Base-by-base conservation (phyloP, 208 protist genomes). In the Trypanosoma vivax region DNA sequence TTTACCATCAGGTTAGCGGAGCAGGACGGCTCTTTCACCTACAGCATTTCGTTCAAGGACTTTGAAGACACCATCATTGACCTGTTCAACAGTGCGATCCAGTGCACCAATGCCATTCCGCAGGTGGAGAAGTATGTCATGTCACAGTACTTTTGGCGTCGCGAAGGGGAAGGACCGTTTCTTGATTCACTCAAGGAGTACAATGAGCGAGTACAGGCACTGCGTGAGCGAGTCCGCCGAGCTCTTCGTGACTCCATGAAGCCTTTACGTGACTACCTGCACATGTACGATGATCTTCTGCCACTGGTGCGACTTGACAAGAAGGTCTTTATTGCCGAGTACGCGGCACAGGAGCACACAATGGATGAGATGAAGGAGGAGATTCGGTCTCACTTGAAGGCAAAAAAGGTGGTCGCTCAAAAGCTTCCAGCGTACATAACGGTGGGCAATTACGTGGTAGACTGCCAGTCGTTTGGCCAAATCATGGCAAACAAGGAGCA, bases 391-490 rank as follows among this genome's bases (percentile, higher is more conserved):
- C 94, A 96, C 65, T 60, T 95, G 28, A 79, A 79, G 55, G 79
- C 85, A 40, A 95, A 95, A 68, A 82, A 87, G 42, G 69, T 75
- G 16, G 77, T 98, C 31, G 84, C 89, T 16, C 73, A 94, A 59
- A 76, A 75, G 29, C 92, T 97, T 52, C 94, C 94, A 21, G 70
- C 81, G 10, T 94, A 80, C 39, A 76, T 97, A 24, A 90, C 81
- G 1, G 88, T 97, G 2, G 96, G 96, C 39, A 92, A 97, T 72
- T 97, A 95, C 58, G 79, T 94, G n/a, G 90, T 98, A 7, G 79
- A 94, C 61, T 96, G 88, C 69, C 86, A 96, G 50, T 89, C 79
- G 7, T 93, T 98, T 72, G 83, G 92, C 50, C 87, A 87, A 33
- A 52, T 91, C 41, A 93, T 97, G 79, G 73, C 83, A 24, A 94